Conservation (phyloP, 2,329 filamentous ascomycete species). For the Trichoderma citrinoviride region DNA sequence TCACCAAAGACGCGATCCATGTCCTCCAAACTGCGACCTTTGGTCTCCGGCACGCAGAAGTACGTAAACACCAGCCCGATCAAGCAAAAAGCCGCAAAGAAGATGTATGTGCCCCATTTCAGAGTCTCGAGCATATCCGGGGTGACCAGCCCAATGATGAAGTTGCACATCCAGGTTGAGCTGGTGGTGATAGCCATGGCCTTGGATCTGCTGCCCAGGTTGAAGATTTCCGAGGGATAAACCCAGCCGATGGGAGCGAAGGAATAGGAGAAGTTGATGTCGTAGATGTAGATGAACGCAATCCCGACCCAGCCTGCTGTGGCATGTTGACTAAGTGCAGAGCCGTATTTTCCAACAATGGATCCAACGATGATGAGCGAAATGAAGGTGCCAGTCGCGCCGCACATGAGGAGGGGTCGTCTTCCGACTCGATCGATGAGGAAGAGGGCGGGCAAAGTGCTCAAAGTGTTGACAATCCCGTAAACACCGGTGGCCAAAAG, state of each 20-base stretch:
- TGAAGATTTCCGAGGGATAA: slow-evolving; percentile 63
- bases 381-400: slow-evolving; percentile 61
- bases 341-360: slow-evolving; percentile 47
- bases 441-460: slow-evolving; percentile 44
- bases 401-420: slow-evolving; percentile 61
- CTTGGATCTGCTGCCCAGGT: slow-evolving; percentile 55
- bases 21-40: slow-evolving; percentile 53
- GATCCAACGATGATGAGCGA: slow-evolving; percentile 55
- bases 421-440: slow-evolving; percentile 57
- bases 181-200: slow-evolving; percentile 59
- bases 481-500: slow-evolving; percentile 58
- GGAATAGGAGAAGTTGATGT: slow-evolving; percentile 62
- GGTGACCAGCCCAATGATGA: slow-evolving; percentile 37
- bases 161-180: slow-evolving; percentile 42
- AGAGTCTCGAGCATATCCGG: slow-evolving; percentile 52
- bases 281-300: slow-evolving; percentile 62
- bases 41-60: slow-evolving; percentile 59
- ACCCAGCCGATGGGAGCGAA: slow-evolving; percentile 64
- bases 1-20: slow-evolving; percentile 52
- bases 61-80: slow-evolving; percentile 50
- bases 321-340: slow-evolving; percentile 35
- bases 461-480: slow-evolving; percentile 54
- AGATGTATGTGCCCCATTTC: slow-evolving; percentile 54
- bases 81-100: slow-evolving; percentile 56
- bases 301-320: slow-evolving; percentile 56